phyloP scores from a whole-genome alignment of 108 stramenopile genomes.

The Skeletonema tropicum region DNA sequence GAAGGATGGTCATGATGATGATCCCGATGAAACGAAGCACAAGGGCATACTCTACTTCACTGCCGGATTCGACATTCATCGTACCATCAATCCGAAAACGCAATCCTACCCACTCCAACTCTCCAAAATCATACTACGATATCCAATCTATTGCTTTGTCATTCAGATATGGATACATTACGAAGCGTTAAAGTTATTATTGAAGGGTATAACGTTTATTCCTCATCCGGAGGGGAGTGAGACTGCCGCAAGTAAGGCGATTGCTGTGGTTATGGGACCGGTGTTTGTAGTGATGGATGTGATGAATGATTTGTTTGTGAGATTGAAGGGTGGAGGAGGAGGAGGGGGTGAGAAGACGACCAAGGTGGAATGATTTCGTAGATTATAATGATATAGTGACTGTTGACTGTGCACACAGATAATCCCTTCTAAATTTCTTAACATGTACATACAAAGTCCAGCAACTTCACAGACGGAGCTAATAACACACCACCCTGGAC shows the following conservation, averaged over 20 bases:
- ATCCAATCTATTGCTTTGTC: slow-evolving; percentile 75
- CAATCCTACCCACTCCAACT: slow-evolving; percentile 51
- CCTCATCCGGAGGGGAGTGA: slow-evolving; percentile 83
- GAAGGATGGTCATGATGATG: not conserved
- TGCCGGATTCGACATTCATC: slow-evolving; percentile 45
- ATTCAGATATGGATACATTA: slow-evolving; percentile 92
- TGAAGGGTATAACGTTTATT: slow-evolving; percentile 77
- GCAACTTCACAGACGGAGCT: slow-evolving; percentile 13
- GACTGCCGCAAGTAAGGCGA: slow-evolving; percentile 64
- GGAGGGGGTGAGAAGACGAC: not conserved
- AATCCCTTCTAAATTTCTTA: not conserved
- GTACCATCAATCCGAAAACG: slow-evolving; percentile 6
- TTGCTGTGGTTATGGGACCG: slow-evolving; percentile 68
- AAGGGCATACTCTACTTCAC: slow-evolving; percentile 47
- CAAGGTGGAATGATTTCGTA: not conserved
- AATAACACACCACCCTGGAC: slow-evolving; percentile 17
- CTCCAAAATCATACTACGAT: slow-evolving; percentile 56
- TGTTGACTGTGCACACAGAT: not conserved
- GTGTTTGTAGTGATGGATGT: slow-evolving; percentile 62
- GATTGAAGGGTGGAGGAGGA: not conserved
- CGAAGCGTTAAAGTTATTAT: slow-evolving; percentile 73
- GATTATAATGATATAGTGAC: no score
- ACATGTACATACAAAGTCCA: slow-evolving; percentile 13
- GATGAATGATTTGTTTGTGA: slow-evolving; percentile 13
- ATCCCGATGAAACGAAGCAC: not conserved